A percentile compares a stretch with the other conserved stretches of the same genome.
These are phyloP conservation scores for Corymbia maculata DNA, from an alignment of 345 rosid species.

Conservation along the genomic window DNA sequence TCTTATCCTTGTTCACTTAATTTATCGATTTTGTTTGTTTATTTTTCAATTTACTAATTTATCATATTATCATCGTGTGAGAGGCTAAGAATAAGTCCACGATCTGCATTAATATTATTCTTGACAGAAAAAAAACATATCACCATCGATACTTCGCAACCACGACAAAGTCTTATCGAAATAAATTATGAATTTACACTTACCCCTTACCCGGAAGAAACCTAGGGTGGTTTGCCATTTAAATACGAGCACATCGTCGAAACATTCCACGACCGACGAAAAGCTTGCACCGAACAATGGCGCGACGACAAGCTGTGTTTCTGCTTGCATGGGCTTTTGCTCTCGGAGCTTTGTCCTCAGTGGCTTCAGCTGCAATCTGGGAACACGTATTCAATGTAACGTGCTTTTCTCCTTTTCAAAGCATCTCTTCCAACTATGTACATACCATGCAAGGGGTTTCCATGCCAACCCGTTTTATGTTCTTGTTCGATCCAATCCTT, in stretches of 20 bases:
- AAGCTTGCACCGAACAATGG: background rate
- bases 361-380: slow-evolving; percentile 57
- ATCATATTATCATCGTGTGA: background rate
- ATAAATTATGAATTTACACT: background rate
- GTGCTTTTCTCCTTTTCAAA: background rate
- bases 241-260: background rate
- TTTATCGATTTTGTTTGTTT: too few species aligned
- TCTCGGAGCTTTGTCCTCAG: slow-evolving; percentile 16
- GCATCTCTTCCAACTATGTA: background rate
- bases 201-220: background rate
- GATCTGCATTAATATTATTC: background rate
- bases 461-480: background rate
- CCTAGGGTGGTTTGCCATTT: background rate
- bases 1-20: too few species aligned
- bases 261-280: background rate
- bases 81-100: background rate
- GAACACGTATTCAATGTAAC: slow-evolving; percentile 70
- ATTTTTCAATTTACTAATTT: too few species aligned
- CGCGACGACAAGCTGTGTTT: background rate
- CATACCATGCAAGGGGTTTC: background rate
- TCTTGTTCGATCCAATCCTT: background rate
- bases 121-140: background rate
- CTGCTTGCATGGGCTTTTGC: slow-evolving; percentile 8
- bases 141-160: background rate
- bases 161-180: background rate